These are phyloP conservation scores for Nakaseomyces glabratus DNA, from an alignment of 1,139 yeast species.

Conservation along the genomic window DNA sequence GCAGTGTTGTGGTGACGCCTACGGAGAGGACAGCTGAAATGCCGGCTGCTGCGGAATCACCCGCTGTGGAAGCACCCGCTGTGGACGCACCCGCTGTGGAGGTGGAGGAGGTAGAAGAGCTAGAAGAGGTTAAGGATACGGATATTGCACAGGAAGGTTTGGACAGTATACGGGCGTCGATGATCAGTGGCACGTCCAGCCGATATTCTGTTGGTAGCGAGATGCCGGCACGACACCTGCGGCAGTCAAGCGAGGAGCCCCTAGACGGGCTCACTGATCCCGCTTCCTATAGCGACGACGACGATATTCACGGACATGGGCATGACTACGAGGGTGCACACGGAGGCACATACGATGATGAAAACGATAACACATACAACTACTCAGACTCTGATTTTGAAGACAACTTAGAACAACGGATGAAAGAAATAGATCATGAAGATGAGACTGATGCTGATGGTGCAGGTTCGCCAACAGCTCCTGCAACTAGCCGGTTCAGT, in stretches of 20 bases:
- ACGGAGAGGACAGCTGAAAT: not conserved
- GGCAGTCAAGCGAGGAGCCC: too few relatives aligned
- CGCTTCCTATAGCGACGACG: conserved; percentile 5
- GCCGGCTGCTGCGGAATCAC: not conserved
- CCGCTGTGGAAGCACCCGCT: not conserved
- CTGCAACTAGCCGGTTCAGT: too few relatives aligned
- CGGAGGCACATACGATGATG: conserved; percentile 5
- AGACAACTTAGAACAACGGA: conserved; percentile 27
- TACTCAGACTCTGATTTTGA: conserved; percentile 32
- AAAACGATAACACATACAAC: conserved; percentile 18
- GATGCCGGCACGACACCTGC: not conserved
- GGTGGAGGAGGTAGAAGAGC: not conserved
- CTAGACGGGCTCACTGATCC: too few relatives aligned
- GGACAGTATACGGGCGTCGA: conserved; percentile 7
- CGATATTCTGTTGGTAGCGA: conserved; percentile 6
- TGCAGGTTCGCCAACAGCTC: conserved; percentile 5
- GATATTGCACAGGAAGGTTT: too few relatives aligned
- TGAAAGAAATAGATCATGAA: conserved; percentile 18
- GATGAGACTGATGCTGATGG: conserved; percentile 9
- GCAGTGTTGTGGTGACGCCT: conserved; percentile 28
- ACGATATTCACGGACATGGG: conserved; percentile 3
- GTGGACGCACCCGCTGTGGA: not conserved
- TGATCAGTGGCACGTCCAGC: conserved; percentile 8
- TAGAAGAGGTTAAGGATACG: too few relatives aligned
- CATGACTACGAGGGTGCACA: conserved; percentile 2